These are phyloP conservation scores for Pichia occidentalis DNA, from an alignment of 805 yeast species.

Conservation along the genomic window DNA sequence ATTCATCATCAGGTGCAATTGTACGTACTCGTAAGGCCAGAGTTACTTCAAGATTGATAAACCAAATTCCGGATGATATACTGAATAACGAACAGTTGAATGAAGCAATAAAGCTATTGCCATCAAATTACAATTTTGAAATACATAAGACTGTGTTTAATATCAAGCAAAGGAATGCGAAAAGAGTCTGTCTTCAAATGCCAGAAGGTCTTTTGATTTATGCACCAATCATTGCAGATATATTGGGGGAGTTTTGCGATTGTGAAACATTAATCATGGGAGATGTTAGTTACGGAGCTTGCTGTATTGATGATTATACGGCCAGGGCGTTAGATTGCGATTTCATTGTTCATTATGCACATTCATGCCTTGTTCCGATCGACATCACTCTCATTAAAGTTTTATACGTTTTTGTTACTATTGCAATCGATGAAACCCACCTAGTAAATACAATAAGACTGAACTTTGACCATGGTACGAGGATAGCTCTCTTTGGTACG, in stretches of 20 bases:
- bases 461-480: constrained; percentile 58
- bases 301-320: constrained; percentile 95
- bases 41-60: constrained; percentile 55
- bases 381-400: constrained; percentile 89
- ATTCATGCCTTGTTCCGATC: constrained; percentile 92
- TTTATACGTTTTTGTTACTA: constrained; percentile 91
- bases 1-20: constrained; percentile 3
- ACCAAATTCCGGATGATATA: constrained; percentile 86
- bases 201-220: constrained; percentile 93
- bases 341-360: constrained; percentile 93
- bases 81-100: constrained; percentile 74
- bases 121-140: constrained; percentile 91
- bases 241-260: constrained; percentile 81
- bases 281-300: constrained; percentile 97
- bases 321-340: constrained; percentile 93
- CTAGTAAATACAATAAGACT: constrained; percentile 66
- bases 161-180: constrained; percentile 65
- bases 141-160: constrained; percentile 96
- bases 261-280: constrained; percentile 95
- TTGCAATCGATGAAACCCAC: constrained; percentile 78
- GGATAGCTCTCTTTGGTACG: constrained; percentile 85
- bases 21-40: constrained; percentile 23
- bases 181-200: constrained; percentile 89
- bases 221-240: constrained; percentile 84
- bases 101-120: constrained; percentile 73